Evolutionary conservation across 495 filamentous ascomycete genomes (phyloP).

Genomic region (Parathielavia hyrcaniae): DNA sequence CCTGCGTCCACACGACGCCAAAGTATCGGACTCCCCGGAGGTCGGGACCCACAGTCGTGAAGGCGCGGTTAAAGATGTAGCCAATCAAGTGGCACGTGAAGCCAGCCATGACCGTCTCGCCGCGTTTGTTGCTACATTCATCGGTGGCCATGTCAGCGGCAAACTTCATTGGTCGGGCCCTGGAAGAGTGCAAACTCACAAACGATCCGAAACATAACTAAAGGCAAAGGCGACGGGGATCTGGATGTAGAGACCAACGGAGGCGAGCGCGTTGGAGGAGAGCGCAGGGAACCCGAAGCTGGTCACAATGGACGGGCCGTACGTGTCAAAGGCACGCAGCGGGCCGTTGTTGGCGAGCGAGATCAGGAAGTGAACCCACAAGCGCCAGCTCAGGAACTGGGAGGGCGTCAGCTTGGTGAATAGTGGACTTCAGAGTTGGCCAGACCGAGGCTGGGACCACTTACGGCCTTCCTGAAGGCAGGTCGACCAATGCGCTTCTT

Average conservation of each 20-base stretch:
- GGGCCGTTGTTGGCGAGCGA: constrained; percentile 39
- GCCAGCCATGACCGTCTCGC: constrained; percentile 30
- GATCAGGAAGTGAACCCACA: constrained; percentile 40
- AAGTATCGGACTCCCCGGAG: constrained; percentile 29
- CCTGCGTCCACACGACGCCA: constrained; percentile 48
- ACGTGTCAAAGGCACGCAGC: constrained; percentile 41
- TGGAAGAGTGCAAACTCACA: constrained; percentile 21
- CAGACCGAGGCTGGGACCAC: too few species aligned
- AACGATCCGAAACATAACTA: constrained; percentile 41
- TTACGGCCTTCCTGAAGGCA: constrained; percentile 24
- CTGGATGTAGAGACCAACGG: constrained; percentile 41
- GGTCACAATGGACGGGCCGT: constrained; percentile 38
- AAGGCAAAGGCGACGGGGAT: constrained; percentile 42
- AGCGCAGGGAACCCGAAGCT: constrained; percentile 46
- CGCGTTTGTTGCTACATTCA: constrained; percentile 26
- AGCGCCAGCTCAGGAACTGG: constrained; percentile 31
- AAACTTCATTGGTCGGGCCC: too few species aligned
- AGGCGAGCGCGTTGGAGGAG: constrained; percentile 46
- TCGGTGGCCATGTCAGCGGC: not conserved
- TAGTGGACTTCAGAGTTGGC: too few species aligned
- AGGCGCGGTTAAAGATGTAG: constrained; percentile 39
- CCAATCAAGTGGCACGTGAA: constrained; percentile 31
- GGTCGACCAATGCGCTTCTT: constrained; percentile 27
- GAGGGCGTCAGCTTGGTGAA: too few species aligned
- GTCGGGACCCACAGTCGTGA: constrained; percentile 22